Percentiles rank a stretch among this genome's conserved stretches.
Conservation (phyloP, 768 basidiomycete species). For the Gyrodon lividus region DNA sequence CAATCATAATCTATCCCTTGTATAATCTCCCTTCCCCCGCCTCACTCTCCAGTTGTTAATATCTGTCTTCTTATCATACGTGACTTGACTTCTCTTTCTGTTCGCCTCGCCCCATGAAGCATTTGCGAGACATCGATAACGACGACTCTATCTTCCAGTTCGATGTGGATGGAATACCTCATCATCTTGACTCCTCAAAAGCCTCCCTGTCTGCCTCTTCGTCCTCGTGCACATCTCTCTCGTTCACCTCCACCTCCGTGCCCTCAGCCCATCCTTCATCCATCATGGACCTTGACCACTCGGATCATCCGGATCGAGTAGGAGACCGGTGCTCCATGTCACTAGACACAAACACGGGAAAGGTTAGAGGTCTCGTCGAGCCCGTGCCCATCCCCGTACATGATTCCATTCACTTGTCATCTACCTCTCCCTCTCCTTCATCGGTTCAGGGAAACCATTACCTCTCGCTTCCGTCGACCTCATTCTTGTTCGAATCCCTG, state of each 20-base stretch:
- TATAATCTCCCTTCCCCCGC: background rate
- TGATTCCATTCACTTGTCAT: constrained; percentile 16
- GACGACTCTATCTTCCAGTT: constrained; percentile 51
- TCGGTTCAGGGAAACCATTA: constrained; percentile 12
- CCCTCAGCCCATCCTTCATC: constrained; percentile 11
- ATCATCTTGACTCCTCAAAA: constrained; percentile 5
- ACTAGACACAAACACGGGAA: constrained; percentile 21
- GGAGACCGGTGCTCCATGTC: background rate
- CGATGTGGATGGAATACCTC: constrained; percentile 15
- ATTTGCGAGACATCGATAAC: constrained; percentile 49
- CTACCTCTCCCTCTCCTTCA: background rate
- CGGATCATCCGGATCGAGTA: constrained; percentile 12
- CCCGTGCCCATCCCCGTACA: constrained; percentile 49
- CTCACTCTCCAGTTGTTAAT: constrained; percentile 1
- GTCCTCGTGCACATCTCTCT: constrained; percentile 1
- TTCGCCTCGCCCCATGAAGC: constrained; percentile 38
- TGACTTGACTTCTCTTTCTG: constrained; percentile 18
- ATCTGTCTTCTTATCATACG: constrained; percentile 19
- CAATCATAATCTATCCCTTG: constrained; percentile 6
- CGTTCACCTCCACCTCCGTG: background rate
- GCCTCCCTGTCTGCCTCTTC: background rate
- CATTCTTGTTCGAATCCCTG: constrained; percentile 7
- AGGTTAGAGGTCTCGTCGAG: constrained; percentile 56
- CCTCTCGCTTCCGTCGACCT: constrained; percentile 15
- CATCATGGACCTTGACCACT: constrained; percentile 12